These are phyloP conservation scores for Ceriops tagal DNA, from an alignment of 345 rosid species.

Conservation along the genomic window DNA sequence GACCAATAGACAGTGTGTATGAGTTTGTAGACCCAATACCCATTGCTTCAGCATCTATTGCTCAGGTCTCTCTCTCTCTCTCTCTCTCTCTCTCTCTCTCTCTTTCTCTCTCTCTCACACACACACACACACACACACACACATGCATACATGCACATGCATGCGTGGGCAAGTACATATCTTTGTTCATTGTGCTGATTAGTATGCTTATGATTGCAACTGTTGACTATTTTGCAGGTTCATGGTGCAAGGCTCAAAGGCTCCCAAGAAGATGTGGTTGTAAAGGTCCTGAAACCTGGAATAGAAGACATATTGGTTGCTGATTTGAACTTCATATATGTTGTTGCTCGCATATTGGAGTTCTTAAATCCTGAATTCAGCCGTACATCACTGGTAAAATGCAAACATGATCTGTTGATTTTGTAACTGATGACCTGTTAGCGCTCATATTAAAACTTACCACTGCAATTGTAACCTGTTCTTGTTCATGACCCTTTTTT, in stretches of 20 bases:
- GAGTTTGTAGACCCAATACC: constrained; percentile 87
- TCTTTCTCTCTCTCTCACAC: too few relatives aligned
- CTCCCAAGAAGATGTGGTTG: constrained; percentile 84
- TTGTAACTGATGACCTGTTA: background rate
- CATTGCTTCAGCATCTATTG: constrained; percentile 95
- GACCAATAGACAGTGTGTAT: constrained; percentile 74
- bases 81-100: background rate
- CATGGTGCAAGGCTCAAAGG: constrained; percentile 89
- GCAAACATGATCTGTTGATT: background rate
- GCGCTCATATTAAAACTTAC: background rate
- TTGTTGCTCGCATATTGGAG: constrained; percentile 90
- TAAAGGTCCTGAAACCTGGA: constrained; percentile 93
- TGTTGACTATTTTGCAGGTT: constrained; percentile 42
- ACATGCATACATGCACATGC: too few relatives aligned
- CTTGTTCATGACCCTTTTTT: background rate
- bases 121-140: too few relatives aligned
- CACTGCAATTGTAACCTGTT: background rate
- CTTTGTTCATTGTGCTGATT: too few relatives aligned
- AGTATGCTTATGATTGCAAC: constrained; percentile 1
- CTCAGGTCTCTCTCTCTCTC: constrained; percentile 49
- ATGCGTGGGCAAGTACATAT: too few relatives aligned
- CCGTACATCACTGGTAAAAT: constrained; percentile 82
- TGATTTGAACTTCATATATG: constrained; percentile 81
- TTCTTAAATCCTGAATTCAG: constrained; percentile 80
- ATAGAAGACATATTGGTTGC: constrained; percentile 87